These are phyloP conservation scores for Fusarium sp. DNA, from an alignment of 2,329 filamentous ascomycete genomes.

Conservation along the genomic window DNA sequence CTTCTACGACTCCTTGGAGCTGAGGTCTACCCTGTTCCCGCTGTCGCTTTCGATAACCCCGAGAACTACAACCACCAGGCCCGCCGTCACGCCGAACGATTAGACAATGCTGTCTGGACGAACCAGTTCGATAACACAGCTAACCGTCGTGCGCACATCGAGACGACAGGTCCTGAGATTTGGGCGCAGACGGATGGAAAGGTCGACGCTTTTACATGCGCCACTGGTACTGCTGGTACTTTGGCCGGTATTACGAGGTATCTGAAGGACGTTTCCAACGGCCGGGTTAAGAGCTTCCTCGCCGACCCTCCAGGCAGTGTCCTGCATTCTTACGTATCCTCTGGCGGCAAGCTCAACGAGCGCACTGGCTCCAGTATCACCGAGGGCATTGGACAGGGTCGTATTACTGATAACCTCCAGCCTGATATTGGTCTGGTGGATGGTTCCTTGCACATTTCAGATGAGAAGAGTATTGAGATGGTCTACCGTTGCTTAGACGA, in stretches of 20 bases:
- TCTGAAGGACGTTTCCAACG: conserved; percentile 83
- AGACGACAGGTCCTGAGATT: conserved; percentile 97
- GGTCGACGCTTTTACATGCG: conserved; percentile 94
- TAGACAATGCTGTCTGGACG: conserved; percentile 95
- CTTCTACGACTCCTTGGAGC: conserved; percentile 89
- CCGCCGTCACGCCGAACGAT: conserved; percentile 82
- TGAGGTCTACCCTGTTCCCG: conserved; percentile 95
- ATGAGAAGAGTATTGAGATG: conserved; percentile 97
- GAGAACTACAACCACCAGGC: conserved; percentile 99
- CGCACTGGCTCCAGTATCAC: conserved; percentile 89
- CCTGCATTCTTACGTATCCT: conserved; percentile 89
- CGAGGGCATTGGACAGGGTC: conserved; percentile 96
- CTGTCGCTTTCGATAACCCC: conserved; percentile 93
- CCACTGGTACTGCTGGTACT: conserved; percentile 92
- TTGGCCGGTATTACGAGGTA: conserved; percentile 89
- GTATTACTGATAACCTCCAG: conserved; percentile 92
- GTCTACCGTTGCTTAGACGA: conserved; percentile 96
- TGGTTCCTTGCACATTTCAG: conserved; percentile 83
- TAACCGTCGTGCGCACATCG: conserved; percentile 92
- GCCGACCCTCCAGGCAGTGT: conserved; percentile 95
- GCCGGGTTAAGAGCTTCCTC: conserved; percentile 85
- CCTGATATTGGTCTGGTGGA: conserved; percentile 88
- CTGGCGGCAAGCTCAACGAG: conserved; percentile 85
- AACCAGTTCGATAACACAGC: conserved; percentile 99
- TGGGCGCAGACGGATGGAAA: conserved; percentile 90